These are phyloP conservation scores for Amauroascus verrucosus DNA, from an alignment of 2,329 filamentous ascomycete genomes.

Conservation along the genomic window DNA sequence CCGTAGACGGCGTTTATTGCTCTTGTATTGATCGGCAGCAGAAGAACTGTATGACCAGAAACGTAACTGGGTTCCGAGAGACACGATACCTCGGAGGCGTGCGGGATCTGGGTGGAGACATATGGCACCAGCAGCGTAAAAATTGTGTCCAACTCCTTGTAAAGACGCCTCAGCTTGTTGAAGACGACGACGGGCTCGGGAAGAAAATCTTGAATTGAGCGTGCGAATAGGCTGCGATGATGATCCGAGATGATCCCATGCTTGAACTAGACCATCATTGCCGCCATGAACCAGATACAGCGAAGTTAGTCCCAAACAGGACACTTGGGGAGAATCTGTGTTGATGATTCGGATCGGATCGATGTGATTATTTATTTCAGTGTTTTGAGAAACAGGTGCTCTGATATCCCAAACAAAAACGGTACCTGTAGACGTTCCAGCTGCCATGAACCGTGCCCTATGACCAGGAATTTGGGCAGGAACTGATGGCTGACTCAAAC, in stretches of 20 bases:
- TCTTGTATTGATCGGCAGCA: slow-evolving; percentile 59
- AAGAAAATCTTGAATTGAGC: slow-evolving; percentile 73
- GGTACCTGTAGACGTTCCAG: slow-evolving; percentile 69
- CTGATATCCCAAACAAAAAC: slow-evolving; percentile 80
- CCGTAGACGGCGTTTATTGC: slow-evolving; percentile 67
- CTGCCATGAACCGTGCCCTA: slow-evolving; percentile 65
- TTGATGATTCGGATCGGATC: slow-evolving; percentile 69
- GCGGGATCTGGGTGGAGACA: slow-evolving; percentile 81
- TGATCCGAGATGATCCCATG: slow-evolving; percentile 91
- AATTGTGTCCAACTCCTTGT: slow-evolving; percentile 59
- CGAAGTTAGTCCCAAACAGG: slow-evolving; percentile 70
- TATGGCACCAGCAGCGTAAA: slow-evolving; percentile 73
- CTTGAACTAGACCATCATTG: slow-evolving; percentile 87
- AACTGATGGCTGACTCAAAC: slow-evolving; percentile 34
- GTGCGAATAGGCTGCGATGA: slow-evolving; percentile 68
- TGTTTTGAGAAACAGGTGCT: slow-evolving; percentile 47
- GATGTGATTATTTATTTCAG: slow-evolving; percentile 49
- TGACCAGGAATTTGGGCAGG: slow-evolving; percentile 67
- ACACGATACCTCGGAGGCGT: slow-evolving; percentile 71
- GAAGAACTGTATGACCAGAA: slow-evolving; percentile 93
- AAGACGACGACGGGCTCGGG: slow-evolving; percentile 66
- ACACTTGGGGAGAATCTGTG: slow-evolving; percentile 81
- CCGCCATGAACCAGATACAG: slow-evolving; percentile 87
- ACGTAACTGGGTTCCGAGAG: slow-evolving; percentile 74
- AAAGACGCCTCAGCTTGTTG: slow-evolving; percentile 58